phyloP scores from a whole-genome alignment of 2,329 filamentous ascomycete species.

The Fusarium redolens region DNA sequence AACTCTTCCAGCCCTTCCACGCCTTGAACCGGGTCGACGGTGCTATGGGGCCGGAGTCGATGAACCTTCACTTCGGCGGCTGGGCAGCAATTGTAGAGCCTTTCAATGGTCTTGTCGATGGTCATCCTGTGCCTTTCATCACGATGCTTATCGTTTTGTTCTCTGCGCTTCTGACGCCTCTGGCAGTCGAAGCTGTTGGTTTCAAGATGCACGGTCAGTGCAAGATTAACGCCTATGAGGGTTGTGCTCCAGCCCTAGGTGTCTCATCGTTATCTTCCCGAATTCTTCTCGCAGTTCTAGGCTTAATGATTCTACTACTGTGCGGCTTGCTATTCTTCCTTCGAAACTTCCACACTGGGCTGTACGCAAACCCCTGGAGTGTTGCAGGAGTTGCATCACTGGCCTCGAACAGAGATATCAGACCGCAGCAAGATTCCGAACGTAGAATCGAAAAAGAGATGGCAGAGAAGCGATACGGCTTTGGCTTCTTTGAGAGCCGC shows the following conservation, averaged over 20 bases:
- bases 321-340: slow-evolving; percentile 35
- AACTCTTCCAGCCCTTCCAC: slow-evolving; percentile 59
- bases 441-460: slow-evolving; percentile 41
- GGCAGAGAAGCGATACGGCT: slow-evolving; percentile 41
- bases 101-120: slow-evolving; percentile 48
- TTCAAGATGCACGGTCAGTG: slow-evolving; percentile 44
- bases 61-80: slow-evolving; percentile 57
- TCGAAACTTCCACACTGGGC: slow-evolving; percentile 38
- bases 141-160: slow-evolving; percentile 44
- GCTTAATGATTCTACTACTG: slow-evolving; percentile 34
- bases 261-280: slow-evolving; percentile 35
- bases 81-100: slow-evolving; percentile 52
- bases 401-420: slow-evolving; percentile 41
- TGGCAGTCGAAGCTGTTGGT: slow-evolving; percentile 42
- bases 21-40: slow-evolving; percentile 54
- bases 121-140: slow-evolving; percentile 42
- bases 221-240: slow-evolving; percentile 29
- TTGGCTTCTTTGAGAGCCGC: slow-evolving; percentile 41
- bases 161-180: slow-evolving; percentile 35
- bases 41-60: slow-evolving; percentile 54
- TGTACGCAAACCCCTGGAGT: slow-evolving; percentile 50
- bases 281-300: slow-evolving; percentile 36
- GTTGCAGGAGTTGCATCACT: slow-evolving; percentile 42
- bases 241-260: slow-evolving; percentile 41
- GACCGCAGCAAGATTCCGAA: slow-evolving; percentile 34